Base-by-base conservation (phyloP, 1,284 basidiomycete genomes). In the Chiua sp. region DNA sequence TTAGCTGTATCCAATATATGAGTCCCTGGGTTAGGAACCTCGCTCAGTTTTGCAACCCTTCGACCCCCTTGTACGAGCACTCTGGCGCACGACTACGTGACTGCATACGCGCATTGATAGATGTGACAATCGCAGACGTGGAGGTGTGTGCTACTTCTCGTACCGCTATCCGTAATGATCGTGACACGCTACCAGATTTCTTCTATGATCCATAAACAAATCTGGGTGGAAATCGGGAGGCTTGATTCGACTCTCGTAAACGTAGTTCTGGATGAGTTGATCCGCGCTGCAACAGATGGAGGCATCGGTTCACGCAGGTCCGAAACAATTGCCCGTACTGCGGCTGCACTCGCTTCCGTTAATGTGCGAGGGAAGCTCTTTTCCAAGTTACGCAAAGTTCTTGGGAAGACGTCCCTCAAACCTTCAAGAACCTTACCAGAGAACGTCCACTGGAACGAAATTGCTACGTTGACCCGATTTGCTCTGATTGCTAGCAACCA, bases 11-110 rank as follows among this genome's bases (percentile, higher is more conserved):
- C 22, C 86, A 90, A 61, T 95, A 94, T 69, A 82, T 96, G 78
- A 85, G 83, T 49, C 93, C 94, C 3, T 97, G 94, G 94, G 82
- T 96, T 51, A 87, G 83, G 72, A 95, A 96, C 68, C 78, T 97
- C 3, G 80, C 85, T 3, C 72, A 79, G 23, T 95, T 92, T 66
- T 84, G 86, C 44, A 88, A 90, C 65, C 89, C 93, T 2, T 85
- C 86, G 2, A 83, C 82, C 63, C 73, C 78, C 30, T 73, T 87
- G 26, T 92, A 84, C 63, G 91, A 93, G 60, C 81, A 85, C 46
- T 90, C 90, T 3, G 88, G 87, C 7, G 84, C 87, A 7, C 82
- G 87, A 64, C 76, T 96, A 23, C 84, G 91, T 15, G 93, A 95
- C 69, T 90, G 90, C 63, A 82, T 96, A 54, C 85, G 92, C 33